Conservation (phyloP, 2,329 filamentous ascomycete species). For the Colletotrichum tropicale region DNA sequence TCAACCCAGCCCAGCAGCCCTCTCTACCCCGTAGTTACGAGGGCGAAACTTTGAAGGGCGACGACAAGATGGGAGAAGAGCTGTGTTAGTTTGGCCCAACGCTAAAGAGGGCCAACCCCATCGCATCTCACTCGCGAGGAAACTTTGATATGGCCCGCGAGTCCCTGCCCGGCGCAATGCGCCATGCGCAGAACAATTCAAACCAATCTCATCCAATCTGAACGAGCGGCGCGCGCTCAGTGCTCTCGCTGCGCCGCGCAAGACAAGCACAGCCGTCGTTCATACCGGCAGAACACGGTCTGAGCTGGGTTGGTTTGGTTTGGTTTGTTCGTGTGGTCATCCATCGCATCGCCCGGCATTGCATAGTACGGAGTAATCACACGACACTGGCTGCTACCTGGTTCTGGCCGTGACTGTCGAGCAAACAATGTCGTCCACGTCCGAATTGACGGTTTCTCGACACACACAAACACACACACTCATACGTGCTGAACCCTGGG, state of each 20-base stretch:
- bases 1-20: not conserved
- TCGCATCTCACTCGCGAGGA: not conserved
- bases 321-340: not conserved
- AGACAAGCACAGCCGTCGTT: not conserved
- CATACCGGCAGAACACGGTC: not conserved
- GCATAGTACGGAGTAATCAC: not conserved
- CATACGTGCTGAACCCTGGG: not conserved
- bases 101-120: not conserved
- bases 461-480: not conserved
- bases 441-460: not conserved
- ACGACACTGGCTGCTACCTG: not conserved
- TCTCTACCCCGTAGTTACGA: not conserved
- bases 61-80: not conserved
- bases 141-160: not conserved
- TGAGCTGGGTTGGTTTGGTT: not conserved
- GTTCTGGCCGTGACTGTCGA: not conserved
- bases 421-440: not conserved
- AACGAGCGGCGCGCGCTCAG: not conserved
- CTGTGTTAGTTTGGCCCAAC: not conserved
- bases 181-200: not conserved
- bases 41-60: not conserved
- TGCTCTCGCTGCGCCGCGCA: not conserved
- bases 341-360: not conserved
- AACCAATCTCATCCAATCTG: not conserved
- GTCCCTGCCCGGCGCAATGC: not conserved